phyloP scores from a whole-genome alignment of 371 early-diverging fungal species.

The Mucor indicus region DNA sequence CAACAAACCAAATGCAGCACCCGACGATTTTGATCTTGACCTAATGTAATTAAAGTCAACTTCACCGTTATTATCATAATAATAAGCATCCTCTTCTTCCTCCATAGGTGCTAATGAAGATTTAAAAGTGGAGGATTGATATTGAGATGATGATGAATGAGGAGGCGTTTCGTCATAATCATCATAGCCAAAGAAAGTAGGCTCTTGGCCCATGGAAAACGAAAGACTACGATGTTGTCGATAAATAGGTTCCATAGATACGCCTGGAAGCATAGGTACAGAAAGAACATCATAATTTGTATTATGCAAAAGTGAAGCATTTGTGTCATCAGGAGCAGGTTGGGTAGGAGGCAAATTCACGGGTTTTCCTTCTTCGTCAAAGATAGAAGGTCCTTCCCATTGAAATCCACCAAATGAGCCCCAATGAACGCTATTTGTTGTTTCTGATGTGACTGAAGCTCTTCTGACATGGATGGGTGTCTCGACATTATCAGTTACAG shows the following conservation, averaged over 20 bases:
- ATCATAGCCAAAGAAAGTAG: slow-evolving; percentile 40
- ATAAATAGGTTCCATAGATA: slow-evolving; percentile 37
- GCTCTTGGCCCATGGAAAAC: slow-evolving; percentile 48
- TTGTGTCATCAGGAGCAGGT: slow-evolving; percentile 10
- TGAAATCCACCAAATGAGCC: slow-evolving; percentile 45
- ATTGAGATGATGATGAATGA: slow-evolving; percentile 2
- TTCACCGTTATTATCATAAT: slow-evolving; percentile 20
- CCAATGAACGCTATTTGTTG: slow-evolving; percentile 17
- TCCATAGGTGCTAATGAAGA: slow-evolving; percentile 37
- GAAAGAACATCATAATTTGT: slow-evolving; percentile 19
- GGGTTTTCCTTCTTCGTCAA: slow-evolving; percentile 28
- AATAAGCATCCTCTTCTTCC: slow-evolving; percentile 36
- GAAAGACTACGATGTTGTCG: slow-evolving; percentile 48
- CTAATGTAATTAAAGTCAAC: slow-evolving; percentile 24
- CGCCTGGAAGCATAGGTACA: slow-evolving; percentile 45
- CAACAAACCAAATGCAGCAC: slow-evolving; percentile 41
- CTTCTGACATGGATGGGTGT: slow-evolving; percentile 6
- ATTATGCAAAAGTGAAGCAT: neutral
- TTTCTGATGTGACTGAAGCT: slow-evolving; percentile 4
- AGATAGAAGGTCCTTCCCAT: slow-evolving; percentile 40
- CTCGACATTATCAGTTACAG: slow-evolving; percentile 11
- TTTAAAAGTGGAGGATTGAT: slow-evolving; percentile 8
- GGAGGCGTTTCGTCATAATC: slow-evolving; percentile 21
- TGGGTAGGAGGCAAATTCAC: slow-evolving; percentile 4
- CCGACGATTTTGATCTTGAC: slow-evolving; percentile 43